These are phyloP conservation scores for Aquanectria penicillioides DNA, from an alignment of 2,329 filamentous ascomycete genomes.

Conservation along the genomic window DNA sequence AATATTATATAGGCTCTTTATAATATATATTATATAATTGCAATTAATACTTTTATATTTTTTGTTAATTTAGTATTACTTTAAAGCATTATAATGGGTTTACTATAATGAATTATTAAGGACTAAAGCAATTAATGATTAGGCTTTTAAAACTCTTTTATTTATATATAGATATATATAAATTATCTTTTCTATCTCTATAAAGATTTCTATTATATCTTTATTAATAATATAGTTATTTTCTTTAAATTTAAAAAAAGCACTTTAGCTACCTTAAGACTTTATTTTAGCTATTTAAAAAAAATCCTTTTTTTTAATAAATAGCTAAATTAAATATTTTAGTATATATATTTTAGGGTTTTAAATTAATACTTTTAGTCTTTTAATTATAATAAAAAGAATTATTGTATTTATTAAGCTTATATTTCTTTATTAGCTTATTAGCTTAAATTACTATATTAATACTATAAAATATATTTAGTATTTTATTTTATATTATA, in stretches of 20 bases:
- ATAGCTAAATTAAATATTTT: slow-evolving; percentile 6
- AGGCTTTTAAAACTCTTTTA: not conserved
- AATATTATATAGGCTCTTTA: not conserved
- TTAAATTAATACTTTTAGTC: not conserved
- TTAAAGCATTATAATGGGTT: not conserved
- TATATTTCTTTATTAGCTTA: not conserved
- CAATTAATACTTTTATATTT: not conserved
- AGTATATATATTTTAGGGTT: not conserved
- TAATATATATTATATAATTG: not conserved
- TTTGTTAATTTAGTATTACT: not conserved
- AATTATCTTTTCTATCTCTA: not conserved
- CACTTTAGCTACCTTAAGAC: not conserved
- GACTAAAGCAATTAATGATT: not conserved
- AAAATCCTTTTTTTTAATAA: not conserved
- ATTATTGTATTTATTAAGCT: not conserved
- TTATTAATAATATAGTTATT: not conserved
- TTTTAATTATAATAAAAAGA: not conserved
- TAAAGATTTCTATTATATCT: not conserved
- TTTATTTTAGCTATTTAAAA: not conserved
- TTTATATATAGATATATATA: not conserved
- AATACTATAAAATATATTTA: not conserved
- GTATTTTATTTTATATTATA: not conserved
- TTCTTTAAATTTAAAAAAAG: not conserved
- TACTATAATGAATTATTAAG: not conserved
- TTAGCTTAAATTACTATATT: not conserved